Conservation (phyloP, 2,329 filamentous ascomycete species). For the Zalaria sp. region DNA sequence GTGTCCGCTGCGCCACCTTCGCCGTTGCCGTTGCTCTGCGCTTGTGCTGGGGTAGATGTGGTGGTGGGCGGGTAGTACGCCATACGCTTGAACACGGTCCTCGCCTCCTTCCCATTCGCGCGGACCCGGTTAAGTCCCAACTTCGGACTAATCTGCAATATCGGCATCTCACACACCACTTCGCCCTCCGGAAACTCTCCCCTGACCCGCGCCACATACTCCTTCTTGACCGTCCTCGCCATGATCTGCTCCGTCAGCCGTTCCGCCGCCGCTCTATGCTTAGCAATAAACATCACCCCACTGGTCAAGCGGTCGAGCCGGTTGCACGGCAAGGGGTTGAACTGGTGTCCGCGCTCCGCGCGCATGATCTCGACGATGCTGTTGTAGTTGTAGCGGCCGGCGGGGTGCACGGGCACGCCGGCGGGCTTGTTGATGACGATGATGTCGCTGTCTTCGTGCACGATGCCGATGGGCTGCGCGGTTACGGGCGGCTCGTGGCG, state of each 20-base stretch:
- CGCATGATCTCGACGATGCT: constrained; percentile 88
- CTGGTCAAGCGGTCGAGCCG: constrained; percentile 87
- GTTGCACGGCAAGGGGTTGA: constrained; percentile 64
- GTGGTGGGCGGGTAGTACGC: constrained; percentile 98
- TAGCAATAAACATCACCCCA: constrained; percentile 96
- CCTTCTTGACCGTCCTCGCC: constrained; percentile 74
- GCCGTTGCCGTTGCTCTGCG: constrained; percentile 12
- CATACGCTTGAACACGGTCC: constrained; percentile 79
- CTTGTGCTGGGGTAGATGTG: constrained; percentile 52
- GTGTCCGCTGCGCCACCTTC: constrained; percentile 9
- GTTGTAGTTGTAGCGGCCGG: constrained; percentile 92
- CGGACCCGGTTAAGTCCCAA: constrained; percentile 88
- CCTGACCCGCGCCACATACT: constrained; percentile 84
- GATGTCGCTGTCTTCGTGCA: constrained; percentile 86
- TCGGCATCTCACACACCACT: constrained; percentile 82
- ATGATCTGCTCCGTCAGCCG: constrained; percentile 62
- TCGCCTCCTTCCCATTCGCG: constrained; percentile 78
- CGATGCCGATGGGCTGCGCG: constrained; percentile 60
- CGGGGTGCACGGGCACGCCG: constrained; percentile 87
- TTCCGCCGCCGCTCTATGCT: constrained; percentile 68
- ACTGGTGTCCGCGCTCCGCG: constrained; percentile 48
- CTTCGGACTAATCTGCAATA: constrained; percentile 88
- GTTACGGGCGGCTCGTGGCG: constrained; percentile 92
- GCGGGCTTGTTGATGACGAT: constrained; percentile 96
- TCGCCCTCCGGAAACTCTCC: constrained; percentile 87